Percentiles rank a stretch among this genome's conserved stretches.
Conservation (phyloP, 148 eudicot genomes). For the Rhododendron ferrugineum region DNA sequence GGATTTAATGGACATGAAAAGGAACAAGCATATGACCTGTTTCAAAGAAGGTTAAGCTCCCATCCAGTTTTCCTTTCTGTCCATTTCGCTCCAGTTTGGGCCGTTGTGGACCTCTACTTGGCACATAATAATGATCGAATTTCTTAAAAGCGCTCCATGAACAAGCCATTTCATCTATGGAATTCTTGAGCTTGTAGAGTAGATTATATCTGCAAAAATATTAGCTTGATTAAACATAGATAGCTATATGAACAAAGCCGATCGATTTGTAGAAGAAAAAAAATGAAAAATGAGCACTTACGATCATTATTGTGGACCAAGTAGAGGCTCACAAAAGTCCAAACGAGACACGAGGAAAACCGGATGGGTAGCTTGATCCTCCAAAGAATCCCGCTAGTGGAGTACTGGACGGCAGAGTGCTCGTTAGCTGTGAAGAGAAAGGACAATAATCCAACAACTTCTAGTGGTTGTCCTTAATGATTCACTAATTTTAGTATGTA, state of each 20-base stretch:
- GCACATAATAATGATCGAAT: no score
- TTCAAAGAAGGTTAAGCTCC: neutral
- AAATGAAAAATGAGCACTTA: no score
- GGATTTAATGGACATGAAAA: neutral
- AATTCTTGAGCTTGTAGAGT: no score
- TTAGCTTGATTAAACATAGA: neutral
- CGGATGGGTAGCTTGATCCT: neutral
- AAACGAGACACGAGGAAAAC: neutral
- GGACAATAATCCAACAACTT: conserved; percentile 6
- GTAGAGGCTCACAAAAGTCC: neutral
- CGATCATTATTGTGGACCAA: neutral
- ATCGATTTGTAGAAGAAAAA: no score
- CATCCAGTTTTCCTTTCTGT: neutral
- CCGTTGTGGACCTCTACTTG: neutral
- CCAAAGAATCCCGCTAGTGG: neutral
- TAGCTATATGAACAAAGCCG: no score
- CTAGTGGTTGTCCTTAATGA: neutral
- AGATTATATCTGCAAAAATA: no score
- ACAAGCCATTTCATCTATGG: no score
- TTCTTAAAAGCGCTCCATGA: no score
- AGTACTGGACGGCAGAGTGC: neutral
- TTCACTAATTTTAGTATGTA: no score
- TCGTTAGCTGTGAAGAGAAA: neutral
- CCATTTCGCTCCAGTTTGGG: neutral
- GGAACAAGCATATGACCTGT: neutral